These are phyloP conservation scores for Epichloe uncinata DNA, from an alignment of 2,329 filamentous ascomycete genomes.

Conservation along the genomic window DNA sequence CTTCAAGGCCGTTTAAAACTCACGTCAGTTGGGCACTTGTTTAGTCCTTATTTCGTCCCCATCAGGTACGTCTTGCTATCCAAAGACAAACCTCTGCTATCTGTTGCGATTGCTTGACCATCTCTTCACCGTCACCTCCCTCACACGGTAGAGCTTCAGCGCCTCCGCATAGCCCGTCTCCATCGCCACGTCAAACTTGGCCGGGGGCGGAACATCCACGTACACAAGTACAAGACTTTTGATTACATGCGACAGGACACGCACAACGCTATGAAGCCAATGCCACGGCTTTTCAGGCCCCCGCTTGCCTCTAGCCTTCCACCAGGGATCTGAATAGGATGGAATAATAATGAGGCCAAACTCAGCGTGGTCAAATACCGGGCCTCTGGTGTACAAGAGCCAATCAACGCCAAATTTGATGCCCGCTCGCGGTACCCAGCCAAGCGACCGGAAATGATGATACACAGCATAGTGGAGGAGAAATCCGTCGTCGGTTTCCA, in stretches of 20 bases:
- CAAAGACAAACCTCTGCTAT: constrained; percentile 8
- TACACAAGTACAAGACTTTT: constrained; percentile 87
- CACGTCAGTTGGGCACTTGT: no score
- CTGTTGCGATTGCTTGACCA: constrained; percentile 74
- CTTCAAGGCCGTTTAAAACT: not conserved
- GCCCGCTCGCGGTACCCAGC: constrained; percentile 86
- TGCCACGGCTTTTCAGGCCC: constrained; percentile 50
- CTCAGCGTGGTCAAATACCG: constrained; percentile 89
- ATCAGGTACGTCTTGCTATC: no score
- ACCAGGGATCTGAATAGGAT: constrained; percentile 62
- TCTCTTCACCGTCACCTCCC: constrained; percentile 68
- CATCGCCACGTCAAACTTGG: constrained; percentile 29
- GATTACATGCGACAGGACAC: constrained; percentile 77
- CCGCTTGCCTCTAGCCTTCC: constrained; percentile 45
- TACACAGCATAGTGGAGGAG: constrained; percentile 79
- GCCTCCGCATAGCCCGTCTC: constrained; percentile 46
- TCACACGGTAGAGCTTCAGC: constrained; percentile 58
- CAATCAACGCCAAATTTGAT: constrained; percentile 94
- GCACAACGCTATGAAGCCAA: constrained; percentile 79
- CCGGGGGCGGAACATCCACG: constrained; percentile 72
- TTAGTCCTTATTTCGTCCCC: no score
- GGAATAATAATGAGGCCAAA: constrained; percentile 80
- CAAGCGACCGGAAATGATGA: constrained; percentile 89
- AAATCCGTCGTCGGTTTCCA: constrained; percentile 70
- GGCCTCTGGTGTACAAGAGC: constrained; percentile 84